Evolutionary conservation across 169 alveolate species (phyloP), one percentile per base, ranked within the genome.

Genomic region (Eimeria acervulina): DNA sequence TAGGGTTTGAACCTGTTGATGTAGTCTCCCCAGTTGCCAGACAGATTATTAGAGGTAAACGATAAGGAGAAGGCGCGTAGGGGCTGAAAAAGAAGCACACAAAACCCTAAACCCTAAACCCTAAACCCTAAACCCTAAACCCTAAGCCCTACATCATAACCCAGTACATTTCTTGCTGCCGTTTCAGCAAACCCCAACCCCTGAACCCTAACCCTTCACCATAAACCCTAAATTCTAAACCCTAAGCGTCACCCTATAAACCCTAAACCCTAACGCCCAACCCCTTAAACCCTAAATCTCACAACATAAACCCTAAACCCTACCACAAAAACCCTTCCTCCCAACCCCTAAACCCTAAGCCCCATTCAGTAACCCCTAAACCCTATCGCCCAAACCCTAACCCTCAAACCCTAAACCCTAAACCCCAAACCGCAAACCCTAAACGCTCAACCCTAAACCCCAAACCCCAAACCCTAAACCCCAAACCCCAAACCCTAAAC

Each of bases 21-120:
- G 95, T 98, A 98, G 95, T 98, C 99, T 90, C 99, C 99, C 99
- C 99, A 98, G 97, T 97, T 97, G 76, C 99, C 99, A 23, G 98
- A 98, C 66, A 97, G 97, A 96, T 98, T 98, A 97, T 98, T 98
- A 97, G 97, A 97, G 55, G 99, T 98, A 95, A 98, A 98, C 96
- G 97, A 97, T 93, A 98, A 96, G 44, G 99, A 98, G 96, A 98
- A 95, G 68, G 99, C 97, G 76, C 99, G 96, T 44, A 97, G 97
- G 21, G 99, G 99, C 96, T 97, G 96, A 12, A 23, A 5, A 5
- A 47, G 55, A 47, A 7, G 12, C 5, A 47, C 55, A 5, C 55
- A 7, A 47, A 47, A 47, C 55, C 55, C 55, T 47, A 47, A 47
- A 47, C 55, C 55, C 55, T 47, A 47, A 47, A 47, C 12, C 55